Conservation (phyloP, 805 yeast genomes). For the Torulaspora microellipsoides region DNA sequence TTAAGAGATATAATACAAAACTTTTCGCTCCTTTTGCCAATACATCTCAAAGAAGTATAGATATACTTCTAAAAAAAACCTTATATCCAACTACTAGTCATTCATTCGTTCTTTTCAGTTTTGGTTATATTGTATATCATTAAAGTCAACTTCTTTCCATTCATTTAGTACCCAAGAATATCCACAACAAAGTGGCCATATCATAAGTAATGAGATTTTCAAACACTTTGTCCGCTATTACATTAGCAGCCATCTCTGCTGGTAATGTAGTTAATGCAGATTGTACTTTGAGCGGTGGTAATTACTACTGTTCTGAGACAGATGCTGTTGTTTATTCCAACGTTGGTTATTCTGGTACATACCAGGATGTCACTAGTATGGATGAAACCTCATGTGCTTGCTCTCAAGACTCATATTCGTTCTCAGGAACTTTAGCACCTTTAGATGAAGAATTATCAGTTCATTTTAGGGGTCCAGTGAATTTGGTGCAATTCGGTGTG, state of each 20-base stretch:
- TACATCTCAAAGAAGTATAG: no score
- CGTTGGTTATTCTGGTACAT: slow-evolving; percentile 83
- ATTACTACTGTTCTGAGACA: slow-evolving; percentile 77
- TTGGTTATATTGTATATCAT: not conserved
- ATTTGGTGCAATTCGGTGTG: slow-evolving; percentile 70
- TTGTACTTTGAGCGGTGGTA: slow-evolving; percentile 57
- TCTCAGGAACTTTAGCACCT: slow-evolving; percentile 65
- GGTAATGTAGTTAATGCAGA: slow-evolving; percentile 33
- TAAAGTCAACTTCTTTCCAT: not conserved
- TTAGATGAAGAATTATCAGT: slow-evolving; percentile 65
- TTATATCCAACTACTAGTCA: slow-evolving; percentile 27
- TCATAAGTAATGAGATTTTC: slow-evolving; percentile 17
- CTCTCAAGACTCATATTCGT: slow-evolving; percentile 49
- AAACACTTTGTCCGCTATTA: slow-evolving; percentile 24
- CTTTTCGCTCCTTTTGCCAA: not conserved
- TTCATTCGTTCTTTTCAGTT: slow-evolving; percentile 2
- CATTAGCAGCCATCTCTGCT: slow-evolving; percentile 26
- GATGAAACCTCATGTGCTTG: slow-evolving; percentile 66
- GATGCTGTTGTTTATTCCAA: slow-evolving; percentile 60
- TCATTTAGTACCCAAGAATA: not conserved
- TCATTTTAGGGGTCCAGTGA: slow-evolving; percentile 74
- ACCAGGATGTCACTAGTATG: slow-evolving; percentile 76
- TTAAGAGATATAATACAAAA: not conserved
- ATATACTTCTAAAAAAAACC: not conserved
- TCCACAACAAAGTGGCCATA: no score